Percentiles rank a stretch among this genome's conserved stretches.
Evolutionary conservation across 352 stramenopile species (phyloP).

Genomic region (Vaucheria bursata): DNA sequence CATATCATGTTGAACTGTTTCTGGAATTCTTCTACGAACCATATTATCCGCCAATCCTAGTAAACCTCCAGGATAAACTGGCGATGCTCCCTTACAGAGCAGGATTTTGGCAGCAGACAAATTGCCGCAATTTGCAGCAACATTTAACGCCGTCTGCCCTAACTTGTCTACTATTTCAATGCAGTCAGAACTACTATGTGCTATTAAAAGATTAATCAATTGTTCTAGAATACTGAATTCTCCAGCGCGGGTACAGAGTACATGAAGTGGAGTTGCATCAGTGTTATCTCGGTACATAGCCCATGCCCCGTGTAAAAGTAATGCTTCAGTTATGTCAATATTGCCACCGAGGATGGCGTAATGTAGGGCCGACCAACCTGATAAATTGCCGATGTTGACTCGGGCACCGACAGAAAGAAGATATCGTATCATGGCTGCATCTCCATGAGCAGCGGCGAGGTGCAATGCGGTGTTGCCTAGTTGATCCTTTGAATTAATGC

Average conservation of each 20-base stretch:
- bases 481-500: slow-evolving; percentile 25
- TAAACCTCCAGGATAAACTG: background rate
- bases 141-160: background rate
- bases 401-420: slow-evolving; percentile 26
- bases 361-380: slow-evolving; percentile 34
- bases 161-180: background rate
- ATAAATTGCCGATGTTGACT: slow-evolving; percentile 33
- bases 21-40: background rate
- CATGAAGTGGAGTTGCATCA: slow-evolving; percentile 29
- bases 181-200: background rate
- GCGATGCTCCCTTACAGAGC: background rate
- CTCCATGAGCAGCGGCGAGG: slow-evolving; percentile 28
- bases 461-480: slow-evolving; percentile 34
- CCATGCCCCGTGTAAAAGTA: slow-evolving; percentile 26
- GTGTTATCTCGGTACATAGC: slow-evolving; percentile 33
- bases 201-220: background rate
- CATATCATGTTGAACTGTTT: background rate
- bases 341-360: slow-evolving; percentile 32
- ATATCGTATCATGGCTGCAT: slow-evolving; percentile 18
- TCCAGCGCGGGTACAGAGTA: slow-evolving; percentile 28
- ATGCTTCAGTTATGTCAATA: slow-evolving; percentile 17
- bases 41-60: background rate
- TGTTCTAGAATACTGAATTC: background rate
- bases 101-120: background rate
- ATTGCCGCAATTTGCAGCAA: background rate